These are phyloP conservation scores for Neurospora africana DNA, from an alignment of 495 filamentous ascomycete genomes.

Conservation along the genomic window DNA sequence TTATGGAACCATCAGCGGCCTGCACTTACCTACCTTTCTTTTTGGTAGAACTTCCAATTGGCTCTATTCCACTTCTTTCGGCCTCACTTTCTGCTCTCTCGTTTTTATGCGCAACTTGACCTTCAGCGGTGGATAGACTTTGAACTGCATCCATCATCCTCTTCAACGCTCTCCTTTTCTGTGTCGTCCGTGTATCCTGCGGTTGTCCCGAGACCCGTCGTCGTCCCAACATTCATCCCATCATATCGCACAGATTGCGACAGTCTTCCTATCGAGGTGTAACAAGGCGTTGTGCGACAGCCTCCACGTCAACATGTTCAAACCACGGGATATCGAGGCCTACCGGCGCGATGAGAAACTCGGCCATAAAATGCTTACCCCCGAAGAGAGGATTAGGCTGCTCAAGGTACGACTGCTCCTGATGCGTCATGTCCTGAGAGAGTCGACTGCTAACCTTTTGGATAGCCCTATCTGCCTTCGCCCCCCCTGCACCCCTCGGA, in stretches of 20 bases:
- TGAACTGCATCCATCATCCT: not conserved
- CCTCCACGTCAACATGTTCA: slow-evolving; percentile 38
- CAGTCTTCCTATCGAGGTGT: not conserved
- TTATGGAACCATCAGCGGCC: not conserved
- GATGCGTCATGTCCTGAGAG: not conserved
- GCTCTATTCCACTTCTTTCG: not conserved
- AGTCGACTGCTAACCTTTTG: slow-evolving; percentile 10
- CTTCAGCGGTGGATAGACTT: not conserved
- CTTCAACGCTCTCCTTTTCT: not conserved
- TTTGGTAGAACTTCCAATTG: not conserved
- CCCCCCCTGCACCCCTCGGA: slow-evolving; percentile 31
- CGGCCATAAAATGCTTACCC: slow-evolving; percentile 48
- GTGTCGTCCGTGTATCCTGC: not conserved
- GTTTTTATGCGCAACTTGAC: not conserved
- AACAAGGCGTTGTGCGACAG: not conserved
- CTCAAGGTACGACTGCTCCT: slow-evolving; percentile 35
- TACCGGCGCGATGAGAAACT: slow-evolving; percentile 54
- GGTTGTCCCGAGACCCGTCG: not conserved
- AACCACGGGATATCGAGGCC: slow-evolving; percentile 40
- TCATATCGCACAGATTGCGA: not conserved
- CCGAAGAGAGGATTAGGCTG: slow-evolving; percentile 58
- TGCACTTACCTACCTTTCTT: not conserved
- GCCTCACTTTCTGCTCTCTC: not conserved
- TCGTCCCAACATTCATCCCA: not conserved
- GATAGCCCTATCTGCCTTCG: slow-evolving; percentile 60